These are phyloP conservation scores for Scheffersomyces coipomensis DNA, from an alignment of 805 yeast species.

Conservation along the genomic window DNA sequence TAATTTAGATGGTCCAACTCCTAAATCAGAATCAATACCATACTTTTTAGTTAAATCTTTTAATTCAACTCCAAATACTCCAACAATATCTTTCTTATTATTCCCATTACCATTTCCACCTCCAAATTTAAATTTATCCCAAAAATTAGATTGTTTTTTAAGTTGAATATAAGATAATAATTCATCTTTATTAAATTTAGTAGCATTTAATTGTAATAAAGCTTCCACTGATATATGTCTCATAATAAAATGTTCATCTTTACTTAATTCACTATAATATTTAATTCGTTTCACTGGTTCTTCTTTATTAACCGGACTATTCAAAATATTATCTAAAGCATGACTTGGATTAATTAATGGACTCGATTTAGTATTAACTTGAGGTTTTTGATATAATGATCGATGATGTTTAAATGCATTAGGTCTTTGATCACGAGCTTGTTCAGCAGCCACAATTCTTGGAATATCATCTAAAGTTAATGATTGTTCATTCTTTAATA, in stretches of 20 bases:
- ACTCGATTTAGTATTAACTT: constrained; percentile 8
- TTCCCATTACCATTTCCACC: constrained; percentile 19
- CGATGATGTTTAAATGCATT: constrained; percentile 86
- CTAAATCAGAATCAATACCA: constrained; percentile 83
- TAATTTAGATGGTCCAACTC: constrained; percentile 78
- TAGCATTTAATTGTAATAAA: constrained; percentile 30
- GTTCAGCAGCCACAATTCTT: constrained; percentile 94
- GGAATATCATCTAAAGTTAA: constrained; percentile 95
- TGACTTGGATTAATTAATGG: constrained; percentile 4
- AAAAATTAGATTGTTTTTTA: constrained; percentile 45
- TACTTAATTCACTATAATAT: constrained; percentile 64
- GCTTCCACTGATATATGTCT: constrained; percentile 61
- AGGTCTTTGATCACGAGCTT: constrained; percentile 89
- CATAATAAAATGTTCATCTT: constrained; percentile 55
- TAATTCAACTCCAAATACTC: constrained; percentile 78
- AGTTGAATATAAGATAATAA: constrained; percentile 42
- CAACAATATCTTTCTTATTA: constrained; percentile 23
- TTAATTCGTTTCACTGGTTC: constrained; percentile 20
- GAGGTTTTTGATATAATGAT: constrained; percentile 35
- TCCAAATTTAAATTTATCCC: constrained; percentile 53
- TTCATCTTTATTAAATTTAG: constrained; percentile 27
- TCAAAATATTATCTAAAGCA: constrained; percentile 7
- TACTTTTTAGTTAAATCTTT: constrained; percentile 63
- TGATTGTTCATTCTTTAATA: constrained; percentile 77
- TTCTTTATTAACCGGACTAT: background rate